Base-by-base conservation (phyloP, 441 rosid genomes). In the Pelargonium australe region DNA sequence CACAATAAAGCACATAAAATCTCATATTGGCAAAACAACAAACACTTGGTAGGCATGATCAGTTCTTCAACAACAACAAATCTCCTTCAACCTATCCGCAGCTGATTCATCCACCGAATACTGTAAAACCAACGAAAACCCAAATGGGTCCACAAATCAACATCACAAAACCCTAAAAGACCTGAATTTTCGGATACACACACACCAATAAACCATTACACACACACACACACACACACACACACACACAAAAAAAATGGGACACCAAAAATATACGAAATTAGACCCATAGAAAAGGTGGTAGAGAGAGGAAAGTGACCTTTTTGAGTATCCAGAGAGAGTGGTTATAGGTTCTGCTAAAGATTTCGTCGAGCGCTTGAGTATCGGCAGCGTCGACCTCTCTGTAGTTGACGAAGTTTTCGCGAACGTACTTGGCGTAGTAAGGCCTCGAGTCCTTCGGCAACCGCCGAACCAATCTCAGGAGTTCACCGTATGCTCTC, bases 321-420 rank as follows among this genome's bases (percentile, higher is more conserved):
- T 94, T 94, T 68, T 80, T 79, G 82, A 89, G 93, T 74, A 94
- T 87, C 97, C 98, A 91, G 47, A 89, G 71, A 64, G 98, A 88
- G 81, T 93, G 97, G 77, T 83, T 84, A 60, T 88, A 89, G 13
- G 93, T 85, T 53, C 98, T 80, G 68, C 76, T 88, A 76, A 84
- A 91, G 83, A 89, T 91, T 81, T 93, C 97, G 19, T 85, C 83
- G 28, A 91, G 82, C 71, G 91, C 73, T 41, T 73, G 71, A 70
- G 84, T 63, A 75, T 85, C 90, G 53, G 71, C 73, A 66, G 75
- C 79, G 65, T 88, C 96, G 34, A 85, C 81, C 12, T 93, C 95
- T 72, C 86, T 80, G 82, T 89, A 89, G 66, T 91, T 89, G 63
- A 88, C 96, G 76, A 93, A 91, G 69, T 93, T 91, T 75, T 94